Percentiles rank a stretch among this genome's conserved stretches.
Conservation (phyloP, 2,329 filamentous ascomycete species). For the Parasarocladium wereldwijsianum region DNA sequence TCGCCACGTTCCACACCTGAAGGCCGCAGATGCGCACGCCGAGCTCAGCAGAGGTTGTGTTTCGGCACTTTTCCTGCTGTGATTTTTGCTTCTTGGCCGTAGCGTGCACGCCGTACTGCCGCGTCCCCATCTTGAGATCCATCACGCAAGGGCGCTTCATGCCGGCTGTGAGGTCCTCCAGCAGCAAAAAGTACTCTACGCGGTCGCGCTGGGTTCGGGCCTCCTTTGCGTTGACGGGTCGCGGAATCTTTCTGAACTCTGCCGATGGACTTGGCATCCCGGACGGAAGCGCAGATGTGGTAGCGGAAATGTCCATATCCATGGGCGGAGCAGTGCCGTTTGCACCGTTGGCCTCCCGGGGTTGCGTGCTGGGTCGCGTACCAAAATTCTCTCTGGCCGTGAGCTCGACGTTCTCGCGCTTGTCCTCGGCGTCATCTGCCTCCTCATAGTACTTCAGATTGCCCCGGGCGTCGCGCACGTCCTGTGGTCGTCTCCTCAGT, state of each 20-base stretch:
- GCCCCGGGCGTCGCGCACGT: conserved; percentile 57
- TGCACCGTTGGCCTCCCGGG: too few species aligned
- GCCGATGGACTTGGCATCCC: conserved; percentile 21
- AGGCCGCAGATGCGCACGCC: conserved; percentile 91
- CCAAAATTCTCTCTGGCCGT: not conserved
- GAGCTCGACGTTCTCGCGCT: conserved; percentile 36
- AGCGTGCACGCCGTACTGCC: conserved; percentile 90
- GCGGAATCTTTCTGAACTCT: conserved; percentile 28
- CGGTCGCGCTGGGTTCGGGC: conserved; percentile 52
- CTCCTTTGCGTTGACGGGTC: conserved; percentile 64
- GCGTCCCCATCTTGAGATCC: conserved; percentile 96
- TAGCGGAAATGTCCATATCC: too few species aligned
- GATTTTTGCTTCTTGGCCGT: conserved; percentile 84
- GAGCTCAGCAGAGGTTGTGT: conserved; percentile 79
- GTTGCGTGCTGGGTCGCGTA: not conserved
- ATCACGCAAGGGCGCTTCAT: conserved; percentile 96
- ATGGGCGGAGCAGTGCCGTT: too few species aligned
- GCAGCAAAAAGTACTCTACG: conserved; percentile 80
- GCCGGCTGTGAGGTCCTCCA: conserved; percentile 89
- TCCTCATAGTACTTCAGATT: conserved; percentile 84
- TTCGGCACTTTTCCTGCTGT: conserved; percentile 82
- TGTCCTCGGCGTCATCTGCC: conserved; percentile 70
- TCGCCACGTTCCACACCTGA: conserved; percentile 84
- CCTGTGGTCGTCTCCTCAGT: conserved; percentile 56
- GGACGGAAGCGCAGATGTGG: conserved; percentile 17